These are phyloP conservation scores for Zizania latifolia DNA, from an alignment of 176 grass and related monocot genomes.

Conservation along the genomic window DNA sequence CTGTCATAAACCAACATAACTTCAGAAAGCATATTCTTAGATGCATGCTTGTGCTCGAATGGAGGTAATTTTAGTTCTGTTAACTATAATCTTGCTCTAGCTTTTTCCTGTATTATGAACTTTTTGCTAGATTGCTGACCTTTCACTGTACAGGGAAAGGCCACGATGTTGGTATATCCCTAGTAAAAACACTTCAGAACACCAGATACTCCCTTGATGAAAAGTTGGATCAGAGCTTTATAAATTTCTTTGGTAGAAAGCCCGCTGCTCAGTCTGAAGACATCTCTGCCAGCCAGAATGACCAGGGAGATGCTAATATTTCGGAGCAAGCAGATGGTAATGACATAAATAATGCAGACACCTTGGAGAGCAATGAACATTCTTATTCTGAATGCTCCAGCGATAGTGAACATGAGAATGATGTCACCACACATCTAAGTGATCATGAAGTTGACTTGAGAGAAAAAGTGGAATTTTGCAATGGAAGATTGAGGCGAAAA, in stretches of 20 bases:
- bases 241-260: slow-evolving; percentile 61
- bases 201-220: slow-evolving; percentile 79
- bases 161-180: slow-evolving; percentile 58
- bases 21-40: slow-evolving; percentile 10
- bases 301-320: slow-evolving; percentile 17
- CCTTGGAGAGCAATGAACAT: slow-evolving; percentile 32
- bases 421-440: slow-evolving; percentile 28
- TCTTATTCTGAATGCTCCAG: slow-evolving; percentile 49
- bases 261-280: slow-evolving; percentile 26
- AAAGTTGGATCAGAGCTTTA: slow-evolving; percentile 88
- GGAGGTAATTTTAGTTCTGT: background rate
- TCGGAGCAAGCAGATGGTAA: slow-evolving; percentile 28
- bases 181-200: slow-evolving; percentile 90
- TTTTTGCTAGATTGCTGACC: slow-evolving; percentile 14
- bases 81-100: background rate
- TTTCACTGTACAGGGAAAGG: slow-evolving; percentile 50
- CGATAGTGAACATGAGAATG: slow-evolving; percentile 42
- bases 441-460: slow-evolving; percentile 44
- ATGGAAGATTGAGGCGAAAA: slow-evolving; percentile 82
- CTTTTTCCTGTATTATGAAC: background rate
- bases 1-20: background rate
- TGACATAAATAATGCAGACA: slow-evolving; percentile 26
- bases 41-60: background rate
- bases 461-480: slow-evolving; percentile 53
- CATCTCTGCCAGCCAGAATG: slow-evolving; percentile 21